phyloP scores from a whole-genome alignment of 768 basidiomycete genomes.

The Gloeophyllum trabeum region DNA sequence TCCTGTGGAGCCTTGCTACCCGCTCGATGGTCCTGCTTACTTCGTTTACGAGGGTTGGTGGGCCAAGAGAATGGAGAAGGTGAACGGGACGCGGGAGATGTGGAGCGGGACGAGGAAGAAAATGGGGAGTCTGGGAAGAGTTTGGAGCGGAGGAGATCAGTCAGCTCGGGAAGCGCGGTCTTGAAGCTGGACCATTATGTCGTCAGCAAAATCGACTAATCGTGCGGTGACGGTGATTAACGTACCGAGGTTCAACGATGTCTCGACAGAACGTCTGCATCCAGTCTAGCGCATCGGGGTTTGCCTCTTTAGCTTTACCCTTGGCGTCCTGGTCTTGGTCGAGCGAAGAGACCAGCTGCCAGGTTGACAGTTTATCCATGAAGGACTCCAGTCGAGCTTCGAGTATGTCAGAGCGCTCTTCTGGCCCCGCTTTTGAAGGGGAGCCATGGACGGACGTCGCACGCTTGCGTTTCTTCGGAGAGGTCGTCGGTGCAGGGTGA shows the following conservation, averaged over 20 bases:
- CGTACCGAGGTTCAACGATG: conserved; percentile 54
- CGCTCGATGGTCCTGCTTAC: too few relatives aligned
- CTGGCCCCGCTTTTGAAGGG: background rate
- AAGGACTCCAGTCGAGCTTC: conserved; percentile 57
- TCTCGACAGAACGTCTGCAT: conserved; percentile 62
- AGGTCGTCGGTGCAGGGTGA: conserved; percentile 4
- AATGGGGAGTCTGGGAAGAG: conserved; percentile 57
- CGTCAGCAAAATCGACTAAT: too few relatives aligned
- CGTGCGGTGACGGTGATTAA: conserved; percentile 4
- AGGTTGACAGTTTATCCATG: conserved; percentile 72
- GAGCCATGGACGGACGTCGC: background rate
- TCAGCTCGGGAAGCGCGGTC: conserved; percentile 36
- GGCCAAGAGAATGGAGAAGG: conserved; percentile 8
- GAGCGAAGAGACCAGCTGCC: conserved; percentile 48
- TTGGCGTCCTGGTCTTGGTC: conserved; percentile 16
- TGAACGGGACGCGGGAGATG: conserved; percentile 11
- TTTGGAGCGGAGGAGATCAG: conserved; percentile 49
- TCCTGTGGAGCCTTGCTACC: too few relatives aligned
- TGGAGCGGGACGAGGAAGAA: conserved; percentile 27
- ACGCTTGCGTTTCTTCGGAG: conserved; percentile 14
- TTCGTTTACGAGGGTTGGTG: conserved; percentile 9
- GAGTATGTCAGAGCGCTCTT: conserved; percentile 5
- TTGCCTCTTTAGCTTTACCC: conserved; percentile 14
- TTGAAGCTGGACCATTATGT: conserved; percentile 35
- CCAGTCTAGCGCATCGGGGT: conserved; percentile 41